phyloP scores from a whole-genome alignment of 768 basidiomycete species.

The Steccherinum ochraceum region DNA sequence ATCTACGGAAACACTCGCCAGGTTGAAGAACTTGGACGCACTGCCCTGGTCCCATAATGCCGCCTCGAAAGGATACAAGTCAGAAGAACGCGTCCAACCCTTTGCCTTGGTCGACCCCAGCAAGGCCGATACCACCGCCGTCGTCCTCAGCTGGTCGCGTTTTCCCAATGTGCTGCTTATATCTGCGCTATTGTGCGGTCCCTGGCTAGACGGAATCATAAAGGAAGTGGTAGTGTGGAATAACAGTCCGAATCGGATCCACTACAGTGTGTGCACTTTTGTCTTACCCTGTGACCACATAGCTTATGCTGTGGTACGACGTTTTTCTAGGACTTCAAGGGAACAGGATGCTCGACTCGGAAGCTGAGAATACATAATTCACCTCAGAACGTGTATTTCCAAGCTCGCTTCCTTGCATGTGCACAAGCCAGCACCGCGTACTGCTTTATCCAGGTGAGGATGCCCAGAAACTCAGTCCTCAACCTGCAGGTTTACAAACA shows the following conservation, averaged over 20 bases:
- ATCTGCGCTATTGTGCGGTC: constrained; percentile 42
- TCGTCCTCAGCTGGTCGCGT: constrained; percentile 65
- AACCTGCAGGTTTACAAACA: no score
- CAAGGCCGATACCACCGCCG: constrained; percentile 45
- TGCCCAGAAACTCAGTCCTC: not conserved
- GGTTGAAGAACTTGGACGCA: not conserved
- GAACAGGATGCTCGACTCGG: constrained; percentile 32
- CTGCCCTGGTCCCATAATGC: not conserved
- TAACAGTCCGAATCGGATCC: constrained; percentile 42
- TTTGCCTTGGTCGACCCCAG: no score
- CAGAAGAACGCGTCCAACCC: constrained; percentile 1
- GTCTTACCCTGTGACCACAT: not conserved
- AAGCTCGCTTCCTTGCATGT: constrained; percentile 57
- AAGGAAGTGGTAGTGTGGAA: constrained; percentile 56
- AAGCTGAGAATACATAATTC: constrained; percentile 54
- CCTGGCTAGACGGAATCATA: constrained; percentile 39
- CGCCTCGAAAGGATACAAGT: not conserved
- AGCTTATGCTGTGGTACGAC: not conserved
- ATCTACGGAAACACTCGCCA: no score
- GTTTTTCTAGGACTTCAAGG: constrained; percentile 28
- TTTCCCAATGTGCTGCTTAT: constrained; percentile 56
- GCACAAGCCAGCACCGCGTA: constrained; percentile 40
- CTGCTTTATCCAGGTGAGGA: constrained; percentile 58
- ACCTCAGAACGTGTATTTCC: constrained; percentile 50
- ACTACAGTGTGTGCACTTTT: constrained; percentile 32